Evolutionary conservation across 805 yeast species (phyloP).

Genomic region (Candida michaelii): DNA sequence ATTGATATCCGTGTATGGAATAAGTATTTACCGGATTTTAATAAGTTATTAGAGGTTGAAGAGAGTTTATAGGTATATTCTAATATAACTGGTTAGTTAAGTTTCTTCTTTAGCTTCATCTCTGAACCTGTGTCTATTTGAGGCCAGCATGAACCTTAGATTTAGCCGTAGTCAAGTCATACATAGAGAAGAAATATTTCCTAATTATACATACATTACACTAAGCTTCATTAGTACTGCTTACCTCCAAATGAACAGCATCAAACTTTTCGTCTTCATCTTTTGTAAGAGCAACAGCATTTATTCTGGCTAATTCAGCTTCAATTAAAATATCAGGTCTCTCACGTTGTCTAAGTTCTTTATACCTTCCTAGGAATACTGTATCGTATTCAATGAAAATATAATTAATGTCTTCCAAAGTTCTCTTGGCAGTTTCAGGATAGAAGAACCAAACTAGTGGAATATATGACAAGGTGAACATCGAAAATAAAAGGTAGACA

Average conservation of each 20-base stretch:
- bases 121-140: too few species aligned
- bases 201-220: too few species aligned
- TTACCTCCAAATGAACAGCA: slow-evolving; percentile 6
- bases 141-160: too few species aligned
- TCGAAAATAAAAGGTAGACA: slow-evolving; percentile 16
- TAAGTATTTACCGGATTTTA: slow-evolving; percentile 13
- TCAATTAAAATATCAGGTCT: slow-evolving; percentile 16
- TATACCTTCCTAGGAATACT: slow-evolving; percentile 15
- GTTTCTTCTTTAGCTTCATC: too few species aligned
- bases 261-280: slow-evolving; percentile 10
- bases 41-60: slow-evolving; percentile 13
- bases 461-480: slow-evolving; percentile 14
- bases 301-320: slow-evolving; percentile 16
- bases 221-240: slow-evolving; percentile 1
- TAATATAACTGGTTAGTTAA: too few species aligned
- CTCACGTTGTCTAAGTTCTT: slow-evolving; percentile 15
- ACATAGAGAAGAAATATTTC: too few species aligned
- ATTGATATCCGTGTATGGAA: slow-evolving; percentile 16
- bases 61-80: slow-evolving; percentile 7
- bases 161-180: too few species aligned
- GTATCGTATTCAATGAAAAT: slow-evolving; percentile 17
- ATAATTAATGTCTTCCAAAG: slow-evolving; percentile 46
- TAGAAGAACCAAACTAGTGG: slow-evolving; percentile 50
- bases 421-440: slow-evolving; percentile 74
- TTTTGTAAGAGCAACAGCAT: slow-evolving; percentile 8